Evolutionary conservation across 1,284 basidiomycete genomes (phyloP).

Genomic region (Porogramme epimiltina): DNA sequence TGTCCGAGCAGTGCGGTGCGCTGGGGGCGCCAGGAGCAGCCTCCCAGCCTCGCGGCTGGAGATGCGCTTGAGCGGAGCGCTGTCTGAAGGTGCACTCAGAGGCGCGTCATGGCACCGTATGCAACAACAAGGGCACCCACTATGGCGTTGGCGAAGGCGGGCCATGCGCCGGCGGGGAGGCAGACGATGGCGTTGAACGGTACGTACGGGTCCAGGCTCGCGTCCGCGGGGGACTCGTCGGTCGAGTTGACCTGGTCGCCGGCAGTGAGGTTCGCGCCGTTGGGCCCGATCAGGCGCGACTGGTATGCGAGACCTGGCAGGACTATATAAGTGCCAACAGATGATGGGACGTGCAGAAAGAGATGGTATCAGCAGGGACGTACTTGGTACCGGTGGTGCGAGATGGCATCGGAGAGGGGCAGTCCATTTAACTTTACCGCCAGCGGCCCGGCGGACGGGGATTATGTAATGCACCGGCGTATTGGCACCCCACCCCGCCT

Average conservation of each 20-base stretch:
- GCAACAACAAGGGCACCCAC: slow-evolving; percentile 25
- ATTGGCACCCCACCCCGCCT: too few species aligned
- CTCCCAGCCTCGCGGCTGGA: too few species aligned
- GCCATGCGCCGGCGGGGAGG: slow-evolving; percentile 16
- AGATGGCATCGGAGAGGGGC: too few species aligned
- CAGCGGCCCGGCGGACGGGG: too few species aligned
- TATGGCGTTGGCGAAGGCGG: slow-evolving; percentile 19
- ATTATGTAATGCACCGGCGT: too few species aligned
- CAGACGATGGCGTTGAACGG: slow-evolving; percentile 51
- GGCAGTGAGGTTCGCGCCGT: slow-evolving; percentile 71
- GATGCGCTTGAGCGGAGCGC: background rate
- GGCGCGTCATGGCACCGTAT: slow-evolving; percentile 17
- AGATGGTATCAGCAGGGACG: too few species aligned
- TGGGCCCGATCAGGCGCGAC: slow-evolving; percentile 72
- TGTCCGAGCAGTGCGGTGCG: too few species aligned
- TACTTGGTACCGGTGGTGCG: too few species aligned
- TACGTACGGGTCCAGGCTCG: slow-evolving; percentile 39
- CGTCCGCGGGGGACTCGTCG: slow-evolving; percentile 22
- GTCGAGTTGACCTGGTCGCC: slow-evolving; percentile 52
- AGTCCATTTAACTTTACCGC: too few species aligned
- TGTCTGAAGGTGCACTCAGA: slow-evolving; percentile 12
- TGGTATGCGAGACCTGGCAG: slow-evolving; percentile 64
- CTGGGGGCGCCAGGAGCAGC: too few species aligned
- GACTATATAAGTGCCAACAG: too few species aligned
- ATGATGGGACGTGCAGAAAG: slow-evolving; percentile 58